Percentiles rank a stretch among this genome's conserved stretches.
Evolutionary conservation across 106 monocot species (phyloP).

Genomic region (Dioscorea dumetorum): DNA sequence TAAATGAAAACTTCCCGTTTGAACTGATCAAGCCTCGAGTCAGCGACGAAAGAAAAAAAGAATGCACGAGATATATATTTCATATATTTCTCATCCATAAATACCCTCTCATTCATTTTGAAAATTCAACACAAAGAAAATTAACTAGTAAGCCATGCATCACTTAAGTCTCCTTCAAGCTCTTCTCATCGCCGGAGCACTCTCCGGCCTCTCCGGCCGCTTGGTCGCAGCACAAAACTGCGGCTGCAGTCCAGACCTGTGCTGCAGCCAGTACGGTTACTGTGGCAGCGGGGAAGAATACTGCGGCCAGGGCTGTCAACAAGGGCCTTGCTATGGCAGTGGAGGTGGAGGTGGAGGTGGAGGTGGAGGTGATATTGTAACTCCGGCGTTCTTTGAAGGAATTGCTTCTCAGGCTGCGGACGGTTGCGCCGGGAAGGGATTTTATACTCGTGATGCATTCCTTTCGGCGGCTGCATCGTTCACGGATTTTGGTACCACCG

Average conservation of each 20-base stretch:
- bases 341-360: background rate
- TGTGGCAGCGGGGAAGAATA: conserved; percentile 11
- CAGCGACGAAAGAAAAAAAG: too few relatives aligned
- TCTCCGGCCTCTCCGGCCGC: too few relatives aligned
- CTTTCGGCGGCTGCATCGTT: conserved; percentile 14
- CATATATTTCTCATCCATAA: too few relatives aligned
- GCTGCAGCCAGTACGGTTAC: conserved; percentile 33
- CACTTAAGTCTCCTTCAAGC: background rate
- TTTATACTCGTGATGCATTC: conserved; percentile 30
- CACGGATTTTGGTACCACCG: conserved; percentile 21
- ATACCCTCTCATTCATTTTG: too few relatives aligned
- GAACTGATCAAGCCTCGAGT: too few relatives aligned
- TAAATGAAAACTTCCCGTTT: too few relatives aligned
- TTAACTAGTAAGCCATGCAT: background rate
- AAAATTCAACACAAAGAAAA: too few relatives aligned
- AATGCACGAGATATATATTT: too few relatives aligned
- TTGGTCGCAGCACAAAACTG: background rate
- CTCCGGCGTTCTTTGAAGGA: conserved; percentile 37
- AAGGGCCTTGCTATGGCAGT: conserved; percentile 18
- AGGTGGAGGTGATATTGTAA: conserved; percentile 12
- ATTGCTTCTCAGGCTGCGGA: conserved; percentile 18
- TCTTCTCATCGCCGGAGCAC: too few relatives aligned
- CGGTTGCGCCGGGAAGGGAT: conserved; percentile 27
- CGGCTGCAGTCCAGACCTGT: conserved; percentile 14
- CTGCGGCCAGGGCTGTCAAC: conserved; percentile 30